phyloP scores from a whole-genome alignment of 31 red algal species.

The Odonthalia washingtoniensis region DNA sequence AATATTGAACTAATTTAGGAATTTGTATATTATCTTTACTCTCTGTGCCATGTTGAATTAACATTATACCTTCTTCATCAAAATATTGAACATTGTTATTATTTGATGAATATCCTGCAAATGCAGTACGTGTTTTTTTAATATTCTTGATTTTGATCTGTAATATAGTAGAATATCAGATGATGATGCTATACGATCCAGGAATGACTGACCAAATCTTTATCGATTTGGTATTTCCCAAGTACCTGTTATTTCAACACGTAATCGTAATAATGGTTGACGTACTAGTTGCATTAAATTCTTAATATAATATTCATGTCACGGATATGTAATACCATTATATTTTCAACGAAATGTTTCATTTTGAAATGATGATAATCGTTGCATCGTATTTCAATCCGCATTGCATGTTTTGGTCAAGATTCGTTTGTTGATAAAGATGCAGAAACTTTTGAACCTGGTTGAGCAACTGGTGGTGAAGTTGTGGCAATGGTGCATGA shows the following conservation, averaged over 20 bases:
- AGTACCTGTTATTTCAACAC: conserved; percentile 68
- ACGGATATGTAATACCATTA: no score
- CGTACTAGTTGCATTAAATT: no score
- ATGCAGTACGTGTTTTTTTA: conserved; percentile 37
- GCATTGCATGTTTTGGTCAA: conserved; percentile 75
- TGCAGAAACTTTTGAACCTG: conserved; percentile 96
- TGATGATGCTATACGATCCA: conserved; percentile 49
- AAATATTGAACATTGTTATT: conserved; percentile 4
- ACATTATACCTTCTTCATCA: no score
- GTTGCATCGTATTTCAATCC: conserved; percentile 88
- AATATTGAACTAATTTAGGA: conserved; percentile 75
- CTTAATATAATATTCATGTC: no score
- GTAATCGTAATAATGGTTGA: conserved; percentile 59
- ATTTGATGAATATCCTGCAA: conserved; percentile 37
- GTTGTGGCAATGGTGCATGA: no score
- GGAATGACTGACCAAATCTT: conserved; percentile 60
- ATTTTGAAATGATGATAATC: no score
- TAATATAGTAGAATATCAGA: conserved; percentile 58
- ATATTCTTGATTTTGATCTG: conserved; percentile 27
- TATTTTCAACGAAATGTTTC: no score
- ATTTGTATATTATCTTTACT: conserved; percentile 56
- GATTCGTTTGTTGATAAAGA: conserved; percentile 80
- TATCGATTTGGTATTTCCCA: conserved; percentile 66
- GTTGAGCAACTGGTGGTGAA: conserved; percentile 87
- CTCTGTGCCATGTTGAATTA: conserved; percentile 37